These are phyloP conservation scores for Obelidium mucronatum DNA, from an alignment of 192 early-diverging fungal genomes.

Conservation along the genomic window DNA sequence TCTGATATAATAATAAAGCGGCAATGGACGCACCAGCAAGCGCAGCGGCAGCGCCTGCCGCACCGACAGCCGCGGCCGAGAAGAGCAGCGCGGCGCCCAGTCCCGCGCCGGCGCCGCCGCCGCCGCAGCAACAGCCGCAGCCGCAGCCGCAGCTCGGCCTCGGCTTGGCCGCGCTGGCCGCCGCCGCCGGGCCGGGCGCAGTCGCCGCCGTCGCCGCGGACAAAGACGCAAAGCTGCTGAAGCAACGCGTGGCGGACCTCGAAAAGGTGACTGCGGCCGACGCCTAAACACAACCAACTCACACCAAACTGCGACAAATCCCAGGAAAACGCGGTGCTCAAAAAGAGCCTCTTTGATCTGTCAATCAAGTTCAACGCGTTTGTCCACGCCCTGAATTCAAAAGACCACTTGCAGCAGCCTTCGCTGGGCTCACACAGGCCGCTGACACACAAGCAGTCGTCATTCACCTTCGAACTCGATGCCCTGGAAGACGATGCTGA, in stretches of 20 bases:
- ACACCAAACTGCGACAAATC: neutral
- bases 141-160: no score
- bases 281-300: neutral
- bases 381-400: neutral
- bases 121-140: no score
- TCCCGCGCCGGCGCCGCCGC: no score
- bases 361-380: slow-evolving; percentile 69
- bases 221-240: no score
- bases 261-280: slow-evolving; percentile 40
- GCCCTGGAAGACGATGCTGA: slow-evolving; percentile 36
- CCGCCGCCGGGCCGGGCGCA: no score
- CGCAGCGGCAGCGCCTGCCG: no score
- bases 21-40: no score
- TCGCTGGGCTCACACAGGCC: neutral
- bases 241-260: slow-evolving; percentile 70
- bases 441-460: slow-evolving; percentile 42
- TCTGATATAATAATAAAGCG: no score
- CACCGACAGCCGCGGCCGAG: no score
- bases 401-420: neutral
- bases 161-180: no score
- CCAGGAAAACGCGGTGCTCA: slow-evolving; percentile 80
- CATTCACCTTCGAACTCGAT: slow-evolving; percentile 54
- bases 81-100: no score
- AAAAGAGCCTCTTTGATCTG: slow-evolving; percentile 85
- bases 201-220: no score